These are phyloP conservation scores for Breviolum minutum DNA, from an alignment of 73 alveolate genomes.

Conservation along the genomic window DNA sequence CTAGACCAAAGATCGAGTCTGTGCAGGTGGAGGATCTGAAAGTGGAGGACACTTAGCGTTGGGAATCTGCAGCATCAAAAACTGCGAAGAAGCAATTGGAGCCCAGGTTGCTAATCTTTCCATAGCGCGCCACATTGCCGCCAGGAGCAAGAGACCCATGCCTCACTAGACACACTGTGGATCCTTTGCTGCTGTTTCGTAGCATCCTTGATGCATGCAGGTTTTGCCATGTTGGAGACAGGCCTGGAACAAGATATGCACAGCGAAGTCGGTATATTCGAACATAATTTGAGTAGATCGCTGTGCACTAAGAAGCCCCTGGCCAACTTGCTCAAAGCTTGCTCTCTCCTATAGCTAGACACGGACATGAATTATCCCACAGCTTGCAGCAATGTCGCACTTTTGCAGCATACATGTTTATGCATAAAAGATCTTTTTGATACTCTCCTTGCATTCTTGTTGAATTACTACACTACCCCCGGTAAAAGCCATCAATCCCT, in stretches of 20 bases:
- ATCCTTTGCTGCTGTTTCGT: constrained; percentile 10
- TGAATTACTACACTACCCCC: too few species aligned
- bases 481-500: too few species aligned
- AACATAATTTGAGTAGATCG: not conserved
- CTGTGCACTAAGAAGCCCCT: not conserved
- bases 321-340: too few species aligned
- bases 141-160: constrained; percentile 6
- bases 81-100: too few species aligned
- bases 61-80: not conserved
- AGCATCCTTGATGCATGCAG: constrained; percentile 96
- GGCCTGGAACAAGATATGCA: constrained; percentile 37
- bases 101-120: too few species aligned
- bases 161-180: constrained; percentile 49
- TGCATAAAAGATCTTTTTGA: too few species aligned
- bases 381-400: too few species aligned
- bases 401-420: too few species aligned
- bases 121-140: not conserved
- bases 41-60: not conserved
- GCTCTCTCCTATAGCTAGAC: too few species aligned
- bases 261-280: not conserved
- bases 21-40: constrained; percentile 11
- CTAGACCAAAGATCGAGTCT: not conserved
- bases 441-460: too few species aligned
- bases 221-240: constrained; percentile 97
- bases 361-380: too few species aligned